Conservation (phyloP, 2,329 filamentous ascomycete genomes). For the Rutstroemia sp. region DNA sequence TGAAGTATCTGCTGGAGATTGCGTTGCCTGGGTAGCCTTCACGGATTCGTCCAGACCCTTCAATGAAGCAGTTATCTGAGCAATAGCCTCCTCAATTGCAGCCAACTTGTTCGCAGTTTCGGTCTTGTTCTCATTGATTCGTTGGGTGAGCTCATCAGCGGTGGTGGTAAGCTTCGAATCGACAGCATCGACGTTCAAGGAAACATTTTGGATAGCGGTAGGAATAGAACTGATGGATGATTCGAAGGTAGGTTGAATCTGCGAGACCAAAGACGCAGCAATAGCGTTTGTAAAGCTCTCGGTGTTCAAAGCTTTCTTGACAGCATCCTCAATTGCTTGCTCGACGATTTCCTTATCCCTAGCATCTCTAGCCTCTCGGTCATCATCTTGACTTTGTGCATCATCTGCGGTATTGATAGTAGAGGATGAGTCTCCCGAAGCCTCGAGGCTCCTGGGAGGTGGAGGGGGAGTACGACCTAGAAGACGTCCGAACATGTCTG, state of each 20-base stretch:
- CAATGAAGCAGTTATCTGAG: constrained; percentile 21
- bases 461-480: constrained; percentile 6
- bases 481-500: constrained; percentile 8
- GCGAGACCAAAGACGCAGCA: constrained; percentile 21
- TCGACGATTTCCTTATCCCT: constrained; percentile 19
- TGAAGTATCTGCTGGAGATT: constrained; percentile 22
- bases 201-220: constrained; percentile 8
- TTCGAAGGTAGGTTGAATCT: constrained; percentile 26
- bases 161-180: constrained; percentile 21
- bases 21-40: constrained; percentile 20
- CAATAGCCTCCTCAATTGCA: constrained; percentile 23
- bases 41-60: constrained; percentile 21
- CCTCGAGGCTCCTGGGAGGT: constrained; percentile 8
- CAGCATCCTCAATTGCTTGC: constrained; percentile 21
- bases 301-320: constrained; percentile 20
- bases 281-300: constrained; percentile 25
- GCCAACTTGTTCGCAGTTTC: constrained; percentile 20
- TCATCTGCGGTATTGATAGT: not conserved
- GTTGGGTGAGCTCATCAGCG: constrained; percentile 19
- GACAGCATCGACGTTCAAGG: constrained; percentile 17
- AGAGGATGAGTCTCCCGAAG: not conserved
- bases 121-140: constrained; percentile 18
- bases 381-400: not conserved
- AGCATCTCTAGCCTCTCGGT: not conserved
- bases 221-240: constrained; percentile 16